Base-by-base conservation (phyloP, 2,329 filamentous ascomycete species). In the Aspergillus sp. region DNA sequence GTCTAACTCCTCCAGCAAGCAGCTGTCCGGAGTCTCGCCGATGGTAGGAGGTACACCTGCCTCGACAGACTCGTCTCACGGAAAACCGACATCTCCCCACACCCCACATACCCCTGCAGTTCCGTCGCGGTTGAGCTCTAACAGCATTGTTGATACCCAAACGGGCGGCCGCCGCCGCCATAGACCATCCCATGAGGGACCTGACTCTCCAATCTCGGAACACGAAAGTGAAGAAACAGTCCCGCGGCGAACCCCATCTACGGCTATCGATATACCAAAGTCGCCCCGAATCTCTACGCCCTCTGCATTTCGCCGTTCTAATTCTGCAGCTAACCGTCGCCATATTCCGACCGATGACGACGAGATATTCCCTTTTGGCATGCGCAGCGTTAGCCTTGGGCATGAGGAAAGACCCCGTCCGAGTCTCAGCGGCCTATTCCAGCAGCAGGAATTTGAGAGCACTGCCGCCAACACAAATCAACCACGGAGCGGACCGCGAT, bases 21-120 rank as follows among this genome's bases (percentile, higher is more conserved):
- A 84, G 33, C 71, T 86, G 1, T 74, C 74, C 4, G 75, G 71
- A 28, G 72, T 78, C 8, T 74, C 76, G 13, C 70, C 71, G 4
- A 73, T 78, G 64, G 61, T 74, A 30, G 69, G 64, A 15, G 72
- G 71, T 5, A 81, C 80, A 4, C 86, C 83, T 0, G 69, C 86
- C 43, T 95, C 88, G 3, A 80, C 80, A 8, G 89, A 85, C 1
- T 89, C 86, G 1, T 95, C 88, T 7, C 88, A 88, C 1, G 85
- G 82, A 35, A 94, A 94, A 49, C 85, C 86, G 0, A 74, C 93
- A 12, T 94, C 86, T 2, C 86, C 83, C 7, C 86, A 89, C 52
- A 94, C 85, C 0, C 86, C 88, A 1, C 88, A 96, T 51, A 93
- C 86, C 0, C 91, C 91, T 3, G 86, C 88, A 8, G 86, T 96